A percentile compares a stretch with the other conserved stretches of the same genome.
Conservation (phyloP, 108 stramenopile genomes). For the Chaetoceros muelleri region DNA sequence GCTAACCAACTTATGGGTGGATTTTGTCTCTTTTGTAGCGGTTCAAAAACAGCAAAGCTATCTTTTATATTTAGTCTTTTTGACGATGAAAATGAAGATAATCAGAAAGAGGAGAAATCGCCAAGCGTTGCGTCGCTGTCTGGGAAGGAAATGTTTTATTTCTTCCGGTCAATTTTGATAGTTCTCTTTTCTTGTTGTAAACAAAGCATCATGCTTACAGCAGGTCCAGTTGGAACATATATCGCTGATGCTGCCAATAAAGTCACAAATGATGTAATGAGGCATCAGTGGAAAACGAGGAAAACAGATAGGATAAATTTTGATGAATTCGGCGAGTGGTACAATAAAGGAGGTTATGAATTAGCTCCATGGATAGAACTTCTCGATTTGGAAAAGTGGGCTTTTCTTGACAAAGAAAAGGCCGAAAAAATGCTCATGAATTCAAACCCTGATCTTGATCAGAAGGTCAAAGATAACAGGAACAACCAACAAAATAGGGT, state of each 20-base stretch:
- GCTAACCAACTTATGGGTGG: slow-evolving; percentile 85
- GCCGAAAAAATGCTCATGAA: neutral
- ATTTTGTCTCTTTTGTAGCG: slow-evolving; percentile 70
- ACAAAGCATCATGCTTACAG: slow-evolving; percentile 68
- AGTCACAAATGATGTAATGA: slow-evolving; percentile 76
- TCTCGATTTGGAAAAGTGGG: slow-evolving; percentile 91
- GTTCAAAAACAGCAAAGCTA: slow-evolving; percentile 78
- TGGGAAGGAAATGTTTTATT: slow-evolving; percentile 55
- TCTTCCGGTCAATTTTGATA: slow-evolving; percentile 73
- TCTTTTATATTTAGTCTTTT: slow-evolving; percentile 79
- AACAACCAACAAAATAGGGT: neutral
- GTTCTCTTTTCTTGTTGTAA: slow-evolving; percentile 84
- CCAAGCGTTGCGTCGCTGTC: slow-evolving; percentile 17
- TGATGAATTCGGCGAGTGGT: slow-evolving; percentile 91
- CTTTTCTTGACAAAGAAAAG: slow-evolving; percentile 35
- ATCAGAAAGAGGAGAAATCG: slow-evolving; percentile 29
- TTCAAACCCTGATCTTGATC: neutral
- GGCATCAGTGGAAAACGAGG: slow-evolving; percentile 55
- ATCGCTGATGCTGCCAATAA: slow-evolving; percentile 70
- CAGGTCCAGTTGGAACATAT: slow-evolving; percentile 51
- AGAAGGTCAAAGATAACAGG: neutral
- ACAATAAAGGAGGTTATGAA: slow-evolving; percentile 91
- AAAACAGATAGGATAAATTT: slow-evolving; percentile 67
- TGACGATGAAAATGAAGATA: slow-evolving; percentile 24
- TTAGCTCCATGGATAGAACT: slow-evolving; percentile 93